A percentile compares a stretch with the other conserved stretches of the same genome.
Conservation (phyloP, 2,329 filamentous ascomycete genomes). For the Pestalotiopsis sp. region DNA sequence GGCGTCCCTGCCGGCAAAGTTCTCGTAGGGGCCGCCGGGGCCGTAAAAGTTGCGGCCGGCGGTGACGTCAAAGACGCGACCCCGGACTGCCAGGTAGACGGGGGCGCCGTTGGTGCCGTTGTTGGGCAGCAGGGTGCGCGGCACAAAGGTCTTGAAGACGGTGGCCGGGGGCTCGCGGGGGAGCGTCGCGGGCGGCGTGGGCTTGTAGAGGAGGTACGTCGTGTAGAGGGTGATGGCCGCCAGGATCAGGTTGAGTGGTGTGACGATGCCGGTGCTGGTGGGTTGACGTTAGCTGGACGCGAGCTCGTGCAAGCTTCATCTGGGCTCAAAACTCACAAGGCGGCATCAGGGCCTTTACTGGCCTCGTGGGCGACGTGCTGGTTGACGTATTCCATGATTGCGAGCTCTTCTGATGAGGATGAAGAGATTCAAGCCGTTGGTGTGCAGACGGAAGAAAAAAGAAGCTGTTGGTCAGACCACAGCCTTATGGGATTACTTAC, state of each 20-base stretch:
- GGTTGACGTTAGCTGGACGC: conserved; percentile 15
- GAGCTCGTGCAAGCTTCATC: background rate
- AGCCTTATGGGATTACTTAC: background rate
- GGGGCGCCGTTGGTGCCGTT: conserved; percentile 75
- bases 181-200: conserved; percentile 47
- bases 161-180: conserved; percentile 57
- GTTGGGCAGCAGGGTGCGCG: conserved; percentile 80
- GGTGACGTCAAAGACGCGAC: conserved; percentile 88
- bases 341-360: conserved; percentile 40
- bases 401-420: background rate
- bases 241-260: conserved; percentile 66
- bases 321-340: conserved; percentile 31
- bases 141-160: conserved; percentile 73
- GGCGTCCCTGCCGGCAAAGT: conserved; percentile 94
- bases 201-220: conserved; percentile 57
- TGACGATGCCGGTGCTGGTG: conserved; percentile 49
- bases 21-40: conserved; percentile 90
- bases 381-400: conserved; percentile 59
- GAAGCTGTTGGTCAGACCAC: background rate
- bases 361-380: conserved; percentile 58
- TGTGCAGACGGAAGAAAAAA: background rate
- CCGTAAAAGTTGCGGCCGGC: conserved; percentile 93
- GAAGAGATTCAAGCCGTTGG: background rate
- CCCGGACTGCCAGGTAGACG: conserved; percentile 90
- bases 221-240: conserved; percentile 59